Evolutionary conservation across 2,329 filamentous ascomycete genomes (phyloP).

Genomic region (Xylariaceae sp.): DNA sequence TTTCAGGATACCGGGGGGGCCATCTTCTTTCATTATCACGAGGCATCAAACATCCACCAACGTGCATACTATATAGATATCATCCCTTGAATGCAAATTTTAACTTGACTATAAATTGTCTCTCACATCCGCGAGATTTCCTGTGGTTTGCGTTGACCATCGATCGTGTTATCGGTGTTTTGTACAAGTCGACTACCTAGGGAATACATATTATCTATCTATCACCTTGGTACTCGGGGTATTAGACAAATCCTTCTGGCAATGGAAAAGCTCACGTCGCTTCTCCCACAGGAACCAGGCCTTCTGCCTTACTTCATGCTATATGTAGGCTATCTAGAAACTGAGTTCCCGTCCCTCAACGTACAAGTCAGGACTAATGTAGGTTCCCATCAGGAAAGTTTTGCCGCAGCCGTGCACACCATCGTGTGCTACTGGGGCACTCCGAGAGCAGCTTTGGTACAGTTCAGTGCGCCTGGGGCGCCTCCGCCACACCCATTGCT

Average conservation of each 20-base stretch:
- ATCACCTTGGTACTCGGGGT: too few relatives aligned
- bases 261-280: conserved; percentile 1
- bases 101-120: too few relatives aligned
- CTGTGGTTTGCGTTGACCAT: not conserved
- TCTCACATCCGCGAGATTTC: not conserved
- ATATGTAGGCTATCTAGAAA: conserved; percentile 24
- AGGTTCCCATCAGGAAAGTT: conserved; percentile 20
- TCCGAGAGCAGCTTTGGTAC: conserved; percentile 20
- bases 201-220: too few relatives aligned
- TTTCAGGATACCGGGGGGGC: not conserved
- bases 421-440: conserved; percentile 35
- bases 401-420: conserved; percentile 30
- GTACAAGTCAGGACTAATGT: conserved; percentile 2
- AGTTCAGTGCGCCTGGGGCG: conserved; percentile 36
- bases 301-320: conserved; percentile 37
- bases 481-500: conserved; percentile 33
- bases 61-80: too few relatives aligned
- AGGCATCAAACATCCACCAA: too few relatives aligned
- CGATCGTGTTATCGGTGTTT: not conserved
- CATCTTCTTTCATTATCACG: too few relatives aligned
- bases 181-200: too few relatives aligned
- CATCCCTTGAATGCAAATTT: too few relatives aligned
- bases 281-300: conserved; percentile 24
- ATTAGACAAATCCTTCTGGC: too few relatives aligned
- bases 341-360: not conserved